Conservation (phyloP, 257 asterid genomes). For the Echium plantagineum region DNA sequence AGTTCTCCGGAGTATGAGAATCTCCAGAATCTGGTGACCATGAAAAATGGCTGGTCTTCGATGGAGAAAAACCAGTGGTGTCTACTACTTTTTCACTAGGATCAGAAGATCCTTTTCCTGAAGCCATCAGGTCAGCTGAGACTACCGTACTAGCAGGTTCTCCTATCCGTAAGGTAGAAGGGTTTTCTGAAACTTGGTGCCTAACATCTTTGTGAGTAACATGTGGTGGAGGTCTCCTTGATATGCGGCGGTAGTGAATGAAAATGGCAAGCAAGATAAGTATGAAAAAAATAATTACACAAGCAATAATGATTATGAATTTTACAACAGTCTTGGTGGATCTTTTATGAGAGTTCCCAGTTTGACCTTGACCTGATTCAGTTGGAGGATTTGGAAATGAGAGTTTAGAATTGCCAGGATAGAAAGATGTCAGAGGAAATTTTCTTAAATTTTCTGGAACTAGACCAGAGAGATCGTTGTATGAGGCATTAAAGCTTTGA, state of each 20-base stretch:
- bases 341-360: conserved; percentile 22
- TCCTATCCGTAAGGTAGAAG: conserved; percentile 39
- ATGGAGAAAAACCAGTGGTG: conserved; percentile 72
- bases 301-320: conserved; percentile 49
- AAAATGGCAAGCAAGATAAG: conserved; percentile 45
- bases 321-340: conserved; percentile 36
- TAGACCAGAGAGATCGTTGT: conserved; percentile 68
- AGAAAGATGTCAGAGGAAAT: conserved; percentile 72
- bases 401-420: conserved; percentile 75
- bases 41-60: conserved; percentile 70
- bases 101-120: conserved; percentile 56
- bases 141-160: conserved; percentile 42
- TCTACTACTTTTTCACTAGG: conserved; percentile 67
- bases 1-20: conserved; percentile 55
- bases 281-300: conserved; percentile 41
- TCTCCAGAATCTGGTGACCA: conserved; percentile 97
- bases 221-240: conserved; percentile 33
- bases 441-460: conserved; percentile 84
- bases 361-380: conserved; percentile 32
- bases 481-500: conserved; percentile 68
- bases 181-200: conserved; percentile 37
- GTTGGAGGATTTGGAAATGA: conserved; percentile 74
- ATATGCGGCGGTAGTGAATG: conserved; percentile 32
- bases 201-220: conserved; percentile 35
- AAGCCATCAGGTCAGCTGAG: conserved; percentile 51